Evolutionary conservation across 2,329 filamentous ascomycete species (phyloP).

Genomic region (Aspergillus sp.): DNA sequence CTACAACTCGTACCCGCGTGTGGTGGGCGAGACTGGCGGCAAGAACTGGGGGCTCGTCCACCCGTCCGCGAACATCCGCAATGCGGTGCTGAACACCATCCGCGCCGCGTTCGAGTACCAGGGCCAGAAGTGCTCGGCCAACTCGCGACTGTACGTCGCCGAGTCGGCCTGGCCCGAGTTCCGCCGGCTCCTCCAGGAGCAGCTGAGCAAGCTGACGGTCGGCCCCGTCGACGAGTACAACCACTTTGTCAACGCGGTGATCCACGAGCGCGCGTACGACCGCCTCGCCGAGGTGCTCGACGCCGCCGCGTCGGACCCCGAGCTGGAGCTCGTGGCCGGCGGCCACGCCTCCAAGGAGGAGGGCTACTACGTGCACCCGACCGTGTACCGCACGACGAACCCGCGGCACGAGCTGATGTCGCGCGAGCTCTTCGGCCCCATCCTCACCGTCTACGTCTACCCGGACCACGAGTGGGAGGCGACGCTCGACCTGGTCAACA

Average conservation of each 20-base stretch:
- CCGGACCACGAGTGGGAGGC: slow-evolving; percentile 62
- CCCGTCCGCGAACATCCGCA: slow-evolving; percentile 70
- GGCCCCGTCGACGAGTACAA: slow-evolving; percentile 71
- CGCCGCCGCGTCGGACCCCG: slow-evolving; percentile 68
- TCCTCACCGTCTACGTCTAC: slow-evolving; percentile 74
- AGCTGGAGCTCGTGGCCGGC: slow-evolving; percentile 71
- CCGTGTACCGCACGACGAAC: slow-evolving; percentile 72
- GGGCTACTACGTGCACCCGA: slow-evolving; percentile 78
- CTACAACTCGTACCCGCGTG: slow-evolving; percentile 80
- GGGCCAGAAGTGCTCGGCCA: slow-evolving; percentile 87
- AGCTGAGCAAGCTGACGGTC: slow-evolving; percentile 62
- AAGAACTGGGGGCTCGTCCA: slow-evolving; percentile 92
- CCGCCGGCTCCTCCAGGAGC: slow-evolving; percentile 61
- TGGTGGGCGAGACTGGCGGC: slow-evolving; percentile 86
- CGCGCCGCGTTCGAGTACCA: slow-evolving; percentile 87
- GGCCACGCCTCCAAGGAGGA: slow-evolving; percentile 69
- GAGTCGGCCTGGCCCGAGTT: slow-evolving; percentile 71
- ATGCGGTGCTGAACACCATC: slow-evolving; percentile 76
- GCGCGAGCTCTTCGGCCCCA: slow-evolving; percentile 78
- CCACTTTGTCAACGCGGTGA: slow-evolving; percentile 76
- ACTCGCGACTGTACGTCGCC: slow-evolving; percentile 75
- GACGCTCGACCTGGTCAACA: slow-evolving; percentile 48
- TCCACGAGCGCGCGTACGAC: slow-evolving; percentile 76
- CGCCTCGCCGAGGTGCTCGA: slow-evolving; percentile 76
- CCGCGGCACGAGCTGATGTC: slow-evolving; percentile 70